Evolutionary conservation across 2,329 filamentous ascomycete genomes (phyloP).

Genomic region (Verticillium zaregamsianum): DNA sequence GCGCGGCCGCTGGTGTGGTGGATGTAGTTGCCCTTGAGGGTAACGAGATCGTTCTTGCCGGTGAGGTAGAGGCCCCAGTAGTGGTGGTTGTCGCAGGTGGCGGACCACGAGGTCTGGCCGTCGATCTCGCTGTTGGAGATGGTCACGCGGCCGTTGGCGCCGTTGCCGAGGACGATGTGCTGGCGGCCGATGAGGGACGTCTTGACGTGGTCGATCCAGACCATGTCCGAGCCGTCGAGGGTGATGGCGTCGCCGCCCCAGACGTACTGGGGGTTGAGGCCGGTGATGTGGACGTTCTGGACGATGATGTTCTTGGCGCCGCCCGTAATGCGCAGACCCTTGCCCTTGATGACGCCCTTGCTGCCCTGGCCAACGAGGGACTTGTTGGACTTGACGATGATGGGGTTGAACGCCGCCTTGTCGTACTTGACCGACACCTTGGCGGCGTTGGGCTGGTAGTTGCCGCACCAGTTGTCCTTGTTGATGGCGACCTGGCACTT

Average conservation of each 20-base stretch:
- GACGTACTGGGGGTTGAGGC: conserved; percentile 46
- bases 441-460: conserved; percentile 51
- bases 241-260: conserved; percentile 59
- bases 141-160: conserved; percentile 49
- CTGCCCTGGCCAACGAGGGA: conserved; percentile 48
- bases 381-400: conserved; percentile 54
- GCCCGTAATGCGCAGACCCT: conserved; percentile 46
- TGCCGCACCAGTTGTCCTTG: conserved; percentile 47
- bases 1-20: conserved; percentile 53
- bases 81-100: conserved; percentile 54
- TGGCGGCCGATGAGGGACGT: conserved; percentile 56
- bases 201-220: conserved; percentile 52
- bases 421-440: conserved; percentile 42
- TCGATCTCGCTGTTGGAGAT: conserved; percentile 59
- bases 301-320: conserved; percentile 53
- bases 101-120: conserved; percentile 48
- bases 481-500: conserved; percentile 57
- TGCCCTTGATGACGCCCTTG: conserved; percentile 52
- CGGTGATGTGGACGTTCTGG: conserved; percentile 41
- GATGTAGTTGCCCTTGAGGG: conserved; percentile 58
- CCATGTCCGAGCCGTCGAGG: conserved; percentile 37
- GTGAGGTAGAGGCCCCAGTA: conserved; percentile 58
- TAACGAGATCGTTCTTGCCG: conserved; percentile 52
- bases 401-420: conserved; percentile 46
- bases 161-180: conserved; percentile 54